Conservation (phyloP, 768 basidiomycete genomes). For the Lactarius sanguifluus region DNA sequence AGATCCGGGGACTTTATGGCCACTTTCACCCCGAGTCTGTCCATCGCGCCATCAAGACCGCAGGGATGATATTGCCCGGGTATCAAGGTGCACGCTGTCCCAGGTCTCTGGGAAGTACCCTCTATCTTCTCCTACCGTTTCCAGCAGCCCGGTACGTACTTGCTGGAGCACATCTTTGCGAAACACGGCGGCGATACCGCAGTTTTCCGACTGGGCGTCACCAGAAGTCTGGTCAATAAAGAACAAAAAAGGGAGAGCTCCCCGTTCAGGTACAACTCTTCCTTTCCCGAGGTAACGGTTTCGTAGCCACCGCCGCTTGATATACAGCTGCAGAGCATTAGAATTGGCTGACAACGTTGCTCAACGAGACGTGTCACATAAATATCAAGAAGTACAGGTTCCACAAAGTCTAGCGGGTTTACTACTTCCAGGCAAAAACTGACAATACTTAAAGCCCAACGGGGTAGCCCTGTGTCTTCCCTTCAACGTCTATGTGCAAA, state of each 20-base stretch:
- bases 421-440: background rate
- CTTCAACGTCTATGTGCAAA: background rate
- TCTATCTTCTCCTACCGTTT: background rate
- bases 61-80: background rate
- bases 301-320: background rate
- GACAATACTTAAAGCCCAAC: background rate
- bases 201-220: background rate
- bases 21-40: background rate
- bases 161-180: background rate
- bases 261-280: background rate
- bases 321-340: background rate
- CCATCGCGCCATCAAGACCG: background rate
- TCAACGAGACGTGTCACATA: background rate
- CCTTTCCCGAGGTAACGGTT: background rate
- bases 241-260: background rate
- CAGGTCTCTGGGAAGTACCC: background rate
- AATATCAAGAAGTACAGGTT: background rate
- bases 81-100: background rate
- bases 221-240: background rate
- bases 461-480: background rate
- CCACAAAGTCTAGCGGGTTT: background rate
- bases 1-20: background rate
- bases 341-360: background rate
- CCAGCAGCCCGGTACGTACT: background rate
- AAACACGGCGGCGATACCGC: background rate